Base-by-base conservation (phyloP, 225 moss, liverwort and hornwort species). In the Pleurozium schreberi region DNA sequence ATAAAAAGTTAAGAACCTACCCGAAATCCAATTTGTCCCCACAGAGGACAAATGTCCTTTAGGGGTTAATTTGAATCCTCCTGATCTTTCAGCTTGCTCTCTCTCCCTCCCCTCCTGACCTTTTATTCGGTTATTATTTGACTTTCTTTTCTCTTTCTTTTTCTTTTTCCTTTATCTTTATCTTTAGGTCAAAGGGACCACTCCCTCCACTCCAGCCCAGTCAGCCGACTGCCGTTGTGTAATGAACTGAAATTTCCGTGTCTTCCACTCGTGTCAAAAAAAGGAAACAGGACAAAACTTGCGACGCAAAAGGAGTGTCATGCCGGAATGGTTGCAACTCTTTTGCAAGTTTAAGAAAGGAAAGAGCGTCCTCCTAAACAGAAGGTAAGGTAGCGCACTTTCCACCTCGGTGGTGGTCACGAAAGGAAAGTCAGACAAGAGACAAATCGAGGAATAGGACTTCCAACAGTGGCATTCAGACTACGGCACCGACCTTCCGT, bases 401-500 rank as follows among this genome's bases (percentile, higher is more conserved):
- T 87, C 87, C 64, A 49, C 64, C 69, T 68, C 47, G n/a, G 3
- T 4, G 20, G n/a, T 86, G 63, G 43, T 61, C 68, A 36, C 59
- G 64, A 86, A 50, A 70, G 73, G 69, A 80, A 87, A 89, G 84
- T 87, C 87, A 58, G 5, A 64, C 65, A 84, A 87, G 58, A 89
- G 87, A 84, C 89, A 89, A 91, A 89, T 87, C 34, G 10, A 49
- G 65, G 84, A 87, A 73, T 79, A 89, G 58, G 8, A 57, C 52
- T 9, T 13, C 20, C 0, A 50, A 52, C 52, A n/a, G 42, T 0
- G 3, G 43, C 71, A 19, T 75, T 62, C 70, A 85, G 9, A 27
- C 78, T 27, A 13, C 63, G 84, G 89, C 91, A 91, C 91, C 91
- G 88, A 91, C 86, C 86, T 55, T 61, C n/a, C n/a, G n/a, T n/a